phyloP scores from a whole-genome alignment of 331 rosid species.

The Malus hybrid region DNA sequence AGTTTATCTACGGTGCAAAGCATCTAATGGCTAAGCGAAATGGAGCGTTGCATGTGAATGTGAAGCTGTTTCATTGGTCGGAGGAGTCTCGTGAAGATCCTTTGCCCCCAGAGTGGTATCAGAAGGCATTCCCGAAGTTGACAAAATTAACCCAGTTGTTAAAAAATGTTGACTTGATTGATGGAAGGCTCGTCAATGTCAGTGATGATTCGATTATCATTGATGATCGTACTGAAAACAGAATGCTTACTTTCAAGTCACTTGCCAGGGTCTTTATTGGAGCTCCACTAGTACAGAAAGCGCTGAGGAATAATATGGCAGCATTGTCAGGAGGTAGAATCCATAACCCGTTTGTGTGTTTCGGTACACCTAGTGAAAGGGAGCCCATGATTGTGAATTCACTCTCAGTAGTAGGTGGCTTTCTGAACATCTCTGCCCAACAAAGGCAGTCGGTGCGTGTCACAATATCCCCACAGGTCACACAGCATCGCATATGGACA shows the following conservation, averaged over 20 bases:
- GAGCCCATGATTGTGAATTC: conserved; percentile 50
- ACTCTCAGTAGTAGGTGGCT: conserved; percentile 51
- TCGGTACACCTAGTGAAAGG: conserved; percentile 50
- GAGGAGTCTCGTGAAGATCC: background rate
- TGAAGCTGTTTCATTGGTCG: too few relatives aligned
- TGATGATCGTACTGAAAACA: conserved; percentile 37
- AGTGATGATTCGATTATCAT: conserved; percentile 37
- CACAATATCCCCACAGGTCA: conserved; percentile 51
- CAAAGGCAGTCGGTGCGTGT: conserved; percentile 64
- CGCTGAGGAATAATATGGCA: conserved; percentile 18
- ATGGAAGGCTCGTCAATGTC: conserved; percentile 56
- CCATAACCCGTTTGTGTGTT: conserved; percentile 31
- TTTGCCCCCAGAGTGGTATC: conserved; percentile 40
- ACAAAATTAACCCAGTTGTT: conserved; percentile 34
- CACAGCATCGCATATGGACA: conserved; percentile 66
- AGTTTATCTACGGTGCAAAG: background rate
- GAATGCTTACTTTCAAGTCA: conserved; percentile 53
- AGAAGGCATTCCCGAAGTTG: conserved; percentile 38
- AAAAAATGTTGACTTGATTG: conserved; percentile 44
- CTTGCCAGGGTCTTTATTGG: conserved; percentile 59
- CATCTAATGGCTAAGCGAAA: too few relatives aligned
- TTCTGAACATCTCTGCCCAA: conserved; percentile 59
- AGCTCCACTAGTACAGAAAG: conserved; percentile 41
- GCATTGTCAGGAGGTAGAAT: conserved; percentile 7
- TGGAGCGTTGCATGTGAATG: too few relatives aligned